Base-by-base conservation (phyloP, 176 grass and related monocot genomes). In the Miscanthus lutarioriparius region DNA sequence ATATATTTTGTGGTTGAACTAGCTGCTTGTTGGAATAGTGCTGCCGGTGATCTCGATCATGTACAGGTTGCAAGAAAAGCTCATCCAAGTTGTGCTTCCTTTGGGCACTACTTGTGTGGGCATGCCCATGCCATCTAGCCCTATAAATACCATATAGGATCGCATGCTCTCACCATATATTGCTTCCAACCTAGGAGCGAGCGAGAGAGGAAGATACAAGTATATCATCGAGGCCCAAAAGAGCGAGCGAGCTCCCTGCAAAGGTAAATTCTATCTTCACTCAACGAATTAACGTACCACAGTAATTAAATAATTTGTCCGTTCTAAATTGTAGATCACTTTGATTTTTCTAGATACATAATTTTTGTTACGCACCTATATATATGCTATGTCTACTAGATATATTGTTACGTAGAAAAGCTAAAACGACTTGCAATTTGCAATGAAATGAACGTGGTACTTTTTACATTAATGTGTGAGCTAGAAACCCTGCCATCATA, bases 101-200 rank as follows among this genome's bases (percentile, higher is more conserved):
- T 65, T 77, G 77, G 66, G 39, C 67, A 11, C 27, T 38, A 79
- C 77, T 78, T 87, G 80, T 59, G 75, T 38, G 45, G 54, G 61
- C 84, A 41, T 28, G 41, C n/a, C 70, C 65, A 15, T 71, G 40
- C 28, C 15, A 58, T 85, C 26, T 39, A 22, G 2, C 22, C 78
- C 82, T 91, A 91, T 91, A 91, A 91, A 86, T 78, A 65, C 45
- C 26, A 51, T 8, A 8, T 19, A 40, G 43, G 44, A 74, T 68
- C 4, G 8, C 62, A 69, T 15, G 25, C 27, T 72, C 37, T 23
- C 41, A 20, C 70, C 78, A 43, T 33, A 33, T 33, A 33, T 51
- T 63, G 61, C 68, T 10, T 66, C 38, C 56, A 35, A 35, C 77
- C 12, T 56, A 47, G 45, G 11, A 12, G 41, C 0, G 2, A 13